Conservation (phyloP, 768 basidiomycete genomes). For the Pholiota microspora region DNA sequence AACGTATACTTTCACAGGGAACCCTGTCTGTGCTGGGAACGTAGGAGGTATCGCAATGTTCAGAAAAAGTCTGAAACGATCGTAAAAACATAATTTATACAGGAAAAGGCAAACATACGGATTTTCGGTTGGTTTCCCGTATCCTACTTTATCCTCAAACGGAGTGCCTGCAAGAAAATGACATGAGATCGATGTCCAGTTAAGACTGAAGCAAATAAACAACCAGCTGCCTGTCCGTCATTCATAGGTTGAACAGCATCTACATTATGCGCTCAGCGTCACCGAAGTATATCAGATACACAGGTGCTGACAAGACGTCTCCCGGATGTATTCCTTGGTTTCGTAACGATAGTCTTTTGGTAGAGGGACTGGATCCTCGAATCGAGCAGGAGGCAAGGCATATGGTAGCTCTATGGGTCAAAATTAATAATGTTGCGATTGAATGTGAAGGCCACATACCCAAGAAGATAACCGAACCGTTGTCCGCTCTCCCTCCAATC, state of each 20-base stretch:
- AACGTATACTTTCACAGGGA: constrained; percentile 73
- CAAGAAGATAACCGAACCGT: constrained; percentile 63
- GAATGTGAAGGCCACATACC: constrained; percentile 42
- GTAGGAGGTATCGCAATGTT: constrained; percentile 65
- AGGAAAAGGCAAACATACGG: constrained; percentile 39
- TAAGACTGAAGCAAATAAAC: not conserved
- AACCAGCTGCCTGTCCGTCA: constrained; percentile 62
- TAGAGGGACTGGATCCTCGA: constrained; percentile 59
- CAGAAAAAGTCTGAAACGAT: constrained; percentile 46
- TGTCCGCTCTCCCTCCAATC: constrained; percentile 56
- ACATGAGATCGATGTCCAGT: not conserved
- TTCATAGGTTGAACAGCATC: constrained; percentile 63
- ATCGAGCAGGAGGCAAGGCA: constrained; percentile 62
- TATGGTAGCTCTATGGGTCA: constrained; percentile 65
- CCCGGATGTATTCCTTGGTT: constrained; percentile 56
- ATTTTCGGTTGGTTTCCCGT: constrained; percentile 68
- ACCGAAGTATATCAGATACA: not conserved
- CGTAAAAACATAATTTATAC: not conserved
- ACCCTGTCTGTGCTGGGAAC: constrained; percentile 36
- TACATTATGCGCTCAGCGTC: constrained; percentile 17
- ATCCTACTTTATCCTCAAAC: constrained; percentile 60
- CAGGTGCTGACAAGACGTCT: constrained; percentile 46
- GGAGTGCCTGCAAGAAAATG: constrained; percentile 34
- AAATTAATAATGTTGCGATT: not conserved
- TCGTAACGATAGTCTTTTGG: constrained; percentile 56